Conservation (phyloP, 2,329 filamentous ascomycete species). For the Beauveria sp. region DNA sequence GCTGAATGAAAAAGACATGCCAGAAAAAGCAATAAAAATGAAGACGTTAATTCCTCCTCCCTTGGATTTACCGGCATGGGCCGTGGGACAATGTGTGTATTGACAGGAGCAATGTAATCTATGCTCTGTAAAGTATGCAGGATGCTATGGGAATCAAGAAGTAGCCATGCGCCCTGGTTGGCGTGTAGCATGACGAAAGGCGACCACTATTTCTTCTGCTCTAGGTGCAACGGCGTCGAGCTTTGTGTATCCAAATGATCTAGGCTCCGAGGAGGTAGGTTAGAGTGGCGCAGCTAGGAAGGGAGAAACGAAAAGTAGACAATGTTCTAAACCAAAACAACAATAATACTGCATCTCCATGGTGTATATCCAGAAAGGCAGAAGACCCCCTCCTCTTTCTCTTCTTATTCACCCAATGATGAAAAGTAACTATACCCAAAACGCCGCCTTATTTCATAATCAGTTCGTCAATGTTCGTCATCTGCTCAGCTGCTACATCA, state of each 20-base stretch:
- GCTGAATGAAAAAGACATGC: background rate
- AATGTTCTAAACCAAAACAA: background rate
- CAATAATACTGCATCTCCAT: background rate
- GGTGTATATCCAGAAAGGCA: background rate
- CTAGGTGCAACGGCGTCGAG: background rate
- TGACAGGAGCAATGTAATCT: background rate
- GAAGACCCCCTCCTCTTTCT: background rate
- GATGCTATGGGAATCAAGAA: background rate
- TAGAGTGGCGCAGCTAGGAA: background rate
- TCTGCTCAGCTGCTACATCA: conserved; percentile 32
- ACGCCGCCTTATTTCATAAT: background rate
- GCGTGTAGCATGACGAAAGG: background rate
- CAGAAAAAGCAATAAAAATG: conserved; percentile 1
- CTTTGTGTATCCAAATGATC: conserved; percentile 1
- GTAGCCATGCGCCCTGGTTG: background rate
- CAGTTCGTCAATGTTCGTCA: background rate
- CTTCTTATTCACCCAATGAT: background rate
- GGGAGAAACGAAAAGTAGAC: background rate
- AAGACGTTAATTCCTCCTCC: conserved; percentile 5
- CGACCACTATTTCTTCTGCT: background rate
- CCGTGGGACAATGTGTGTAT: background rate
- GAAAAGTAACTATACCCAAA: background rate
- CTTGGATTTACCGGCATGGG: background rate
- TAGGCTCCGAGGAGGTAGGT: background rate
- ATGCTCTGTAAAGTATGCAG: background rate